Evolutionary conservation across 2,329 filamentous ascomycete genomes (phyloP).

Genomic region (Remersonia thermophila): DNA sequence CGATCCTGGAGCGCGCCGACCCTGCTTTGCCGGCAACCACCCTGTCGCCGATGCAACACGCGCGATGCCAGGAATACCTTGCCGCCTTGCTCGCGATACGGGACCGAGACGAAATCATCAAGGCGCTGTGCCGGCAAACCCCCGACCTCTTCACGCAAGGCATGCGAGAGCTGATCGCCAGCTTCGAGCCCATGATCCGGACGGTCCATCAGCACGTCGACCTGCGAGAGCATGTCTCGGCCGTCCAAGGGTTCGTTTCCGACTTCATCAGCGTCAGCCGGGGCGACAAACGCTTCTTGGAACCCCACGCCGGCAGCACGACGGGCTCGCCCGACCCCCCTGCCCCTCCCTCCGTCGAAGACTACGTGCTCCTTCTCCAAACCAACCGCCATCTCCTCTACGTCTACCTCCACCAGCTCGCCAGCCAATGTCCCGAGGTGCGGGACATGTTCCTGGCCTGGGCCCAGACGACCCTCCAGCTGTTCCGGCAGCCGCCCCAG

Average conservation of each 20-base stretch:
- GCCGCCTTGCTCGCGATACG: conserved; percentile 57
- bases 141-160: conserved; percentile 63
- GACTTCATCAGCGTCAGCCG: conserved; percentile 54
- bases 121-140: conserved; percentile 51
- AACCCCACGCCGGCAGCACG: conserved; percentile 1
- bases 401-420: conserved; percentile 58
- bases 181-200: conserved; percentile 65
- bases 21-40: conserved; percentile 31
- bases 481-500: conserved; percentile 33
- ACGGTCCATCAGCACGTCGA: conserved; percentile 59
- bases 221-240: conserved; percentile 54
- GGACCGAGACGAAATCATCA: conserved; percentile 60
- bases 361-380: conserved; percentile 56
- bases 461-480: conserved; percentile 42
- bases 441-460: conserved; percentile 49
- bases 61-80: conserved; percentile 55
- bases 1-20: conserved; percentile 48
- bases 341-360: conserved; percentile 52
- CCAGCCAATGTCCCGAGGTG: conserved; percentile 54
- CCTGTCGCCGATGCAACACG: conserved; percentile 49
- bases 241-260: conserved; percentile 55
- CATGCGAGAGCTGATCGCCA: conserved; percentile 50
- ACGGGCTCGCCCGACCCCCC: conserved; percentile 23
- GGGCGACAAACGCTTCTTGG: conserved; percentile 25
- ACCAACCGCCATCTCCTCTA: conserved; percentile 53